Conservation (phyloP, 2,329 filamentous ascomycete species). For the Clarireedia paspali region DNA sequence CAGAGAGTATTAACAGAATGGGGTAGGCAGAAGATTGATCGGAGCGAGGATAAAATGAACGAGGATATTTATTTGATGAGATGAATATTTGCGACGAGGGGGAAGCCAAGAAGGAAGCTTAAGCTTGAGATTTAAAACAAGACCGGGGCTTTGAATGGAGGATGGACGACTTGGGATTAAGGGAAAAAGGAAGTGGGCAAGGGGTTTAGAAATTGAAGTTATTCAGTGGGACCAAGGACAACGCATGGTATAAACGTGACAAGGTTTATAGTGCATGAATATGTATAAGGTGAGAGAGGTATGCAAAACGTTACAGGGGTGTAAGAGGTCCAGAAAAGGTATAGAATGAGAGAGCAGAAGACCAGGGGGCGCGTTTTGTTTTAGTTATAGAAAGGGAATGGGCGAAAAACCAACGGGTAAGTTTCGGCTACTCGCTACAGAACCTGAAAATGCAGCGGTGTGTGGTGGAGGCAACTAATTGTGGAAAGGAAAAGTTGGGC, state of each 20-base stretch:
- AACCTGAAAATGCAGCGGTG: conserved; percentile 3
- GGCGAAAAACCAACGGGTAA: background rate
- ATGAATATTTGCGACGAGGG: conserved; percentile 13
- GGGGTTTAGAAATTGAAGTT: conserved; percentile 6
- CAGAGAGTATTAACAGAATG: conserved; percentile 21
- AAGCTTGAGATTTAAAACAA: conserved; percentile 5
- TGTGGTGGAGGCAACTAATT: conserved; percentile 9
- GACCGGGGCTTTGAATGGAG: conserved; percentile 7
- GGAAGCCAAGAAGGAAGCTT: conserved; percentile 5
- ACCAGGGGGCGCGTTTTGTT: background rate
- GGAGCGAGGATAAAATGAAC: conserved; percentile 25
- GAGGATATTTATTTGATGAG: conserved; percentile 10
- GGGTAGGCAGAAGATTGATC: conserved; percentile 21
- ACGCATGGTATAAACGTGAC: conserved; percentile 29
- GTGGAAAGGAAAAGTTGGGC: conserved; percentile 1
- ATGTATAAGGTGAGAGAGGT: conserved; percentile 8
- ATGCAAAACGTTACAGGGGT: conserved; percentile 10
- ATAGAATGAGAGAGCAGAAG: conserved; percentile 1
- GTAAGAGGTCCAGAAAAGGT: conserved; percentile 3
- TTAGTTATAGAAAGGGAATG: background rate
- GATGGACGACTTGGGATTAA: background rate
- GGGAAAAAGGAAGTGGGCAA: conserved; percentile 5
- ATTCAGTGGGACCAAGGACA: conserved; percentile 17
- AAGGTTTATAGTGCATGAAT: conserved; percentile 21
- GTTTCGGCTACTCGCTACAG: background rate